These are phyloP conservation scores for Ormosia semicastrata DNA, from an alignment of 306 rosid genomes.

Conservation along the genomic window DNA sequence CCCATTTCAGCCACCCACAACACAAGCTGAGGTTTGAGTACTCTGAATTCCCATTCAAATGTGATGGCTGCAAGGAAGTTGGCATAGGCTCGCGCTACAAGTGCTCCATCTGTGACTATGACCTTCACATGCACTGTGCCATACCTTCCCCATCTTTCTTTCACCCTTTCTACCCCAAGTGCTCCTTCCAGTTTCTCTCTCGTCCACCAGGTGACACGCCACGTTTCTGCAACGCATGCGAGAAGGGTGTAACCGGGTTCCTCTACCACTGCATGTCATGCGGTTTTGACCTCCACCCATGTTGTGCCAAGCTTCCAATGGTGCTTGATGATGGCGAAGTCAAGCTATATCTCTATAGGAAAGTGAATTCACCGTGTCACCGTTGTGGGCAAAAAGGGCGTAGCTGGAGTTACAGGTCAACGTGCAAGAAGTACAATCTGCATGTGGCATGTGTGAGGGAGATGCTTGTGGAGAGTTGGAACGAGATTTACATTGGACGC, in stretches of 20 bases:
- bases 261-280: conserved; percentile 72
- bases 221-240: conserved; percentile 84
- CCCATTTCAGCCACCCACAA: conserved; percentile 78
- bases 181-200: conserved; percentile 75
- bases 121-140: conserved; percentile 89
- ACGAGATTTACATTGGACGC: conserved; percentile 48
- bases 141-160: conserved; percentile 54
- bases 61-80: conserved; percentile 92
- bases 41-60: conserved; percentile 78
- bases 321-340: conserved; percentile 60
- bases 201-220: conserved; percentile 59
- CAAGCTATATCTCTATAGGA: conserved; percentile 53
- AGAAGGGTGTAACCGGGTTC: conserved; percentile 68
- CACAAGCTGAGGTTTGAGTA: conserved; percentile 82
- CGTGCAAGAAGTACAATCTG: conserved; percentile 72
- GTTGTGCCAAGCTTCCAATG: conserved; percentile 92
- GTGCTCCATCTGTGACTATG: conserved; percentile 72
- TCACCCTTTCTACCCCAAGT: conserved; percentile 86
- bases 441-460: conserved; percentile 95
- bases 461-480: conserved; percentile 85
- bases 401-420: conserved; percentile 89
- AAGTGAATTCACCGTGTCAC: conserved; percentile 69
- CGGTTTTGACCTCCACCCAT: conserved; percentile 90
- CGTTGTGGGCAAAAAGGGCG: conserved; percentile 80
- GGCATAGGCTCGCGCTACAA: conserved; percentile 88